Percentiles rank a stretch among this genome's conserved stretches.
Conservation (phyloP, 768 basidiomycete species). For the Lentinula aciculospora region DNA sequence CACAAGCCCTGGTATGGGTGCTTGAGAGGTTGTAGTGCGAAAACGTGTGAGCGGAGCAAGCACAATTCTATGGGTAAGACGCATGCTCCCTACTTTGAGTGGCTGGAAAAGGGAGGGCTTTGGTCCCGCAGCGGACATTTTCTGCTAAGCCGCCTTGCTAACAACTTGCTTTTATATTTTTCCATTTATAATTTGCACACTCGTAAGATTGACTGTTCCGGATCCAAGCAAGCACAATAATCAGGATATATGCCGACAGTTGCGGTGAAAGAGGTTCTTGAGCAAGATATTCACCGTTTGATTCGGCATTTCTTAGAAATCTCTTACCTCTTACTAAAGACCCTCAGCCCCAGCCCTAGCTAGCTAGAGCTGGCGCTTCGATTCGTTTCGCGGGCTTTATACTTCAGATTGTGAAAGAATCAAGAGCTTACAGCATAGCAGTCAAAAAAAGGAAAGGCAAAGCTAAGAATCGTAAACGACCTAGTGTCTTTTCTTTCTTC, state of each 20-base stretch:
- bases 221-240: too few relatives aligned
- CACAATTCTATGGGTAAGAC: conserved; percentile 29
- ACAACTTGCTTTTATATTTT: neutral
- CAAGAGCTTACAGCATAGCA: neutral
- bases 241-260: neutral
- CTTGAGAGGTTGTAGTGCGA: conserved; percentile 17
- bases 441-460: neutral
- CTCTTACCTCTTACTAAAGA: neutral
- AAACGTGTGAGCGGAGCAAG: conserved; percentile 30
- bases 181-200: neutral
- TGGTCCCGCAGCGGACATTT: neutral
- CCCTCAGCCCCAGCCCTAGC: too few relatives aligned
- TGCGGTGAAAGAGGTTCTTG: neutral
- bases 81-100: conserved; percentile 21
- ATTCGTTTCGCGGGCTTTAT: too few relatives aligned
- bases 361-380: too few relatives aligned
- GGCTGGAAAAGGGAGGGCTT: conserved; percentile 23
- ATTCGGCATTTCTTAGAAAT: neutral
- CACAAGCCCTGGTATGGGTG: conserved; percentile 23
- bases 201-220: too few relatives aligned
- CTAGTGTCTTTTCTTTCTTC: conserved; percentile 8
- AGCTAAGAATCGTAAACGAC: neutral
- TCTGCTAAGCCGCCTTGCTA: neutral
- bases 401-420: too few relatives aligned
- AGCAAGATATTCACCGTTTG: neutral